A percentile compares a stretch with the other conserved stretches of the same genome.
phyloP scores from a whole-genome alignment of 129 eudicot genomes.

The Ambrosia artemisiifolia region DNA sequence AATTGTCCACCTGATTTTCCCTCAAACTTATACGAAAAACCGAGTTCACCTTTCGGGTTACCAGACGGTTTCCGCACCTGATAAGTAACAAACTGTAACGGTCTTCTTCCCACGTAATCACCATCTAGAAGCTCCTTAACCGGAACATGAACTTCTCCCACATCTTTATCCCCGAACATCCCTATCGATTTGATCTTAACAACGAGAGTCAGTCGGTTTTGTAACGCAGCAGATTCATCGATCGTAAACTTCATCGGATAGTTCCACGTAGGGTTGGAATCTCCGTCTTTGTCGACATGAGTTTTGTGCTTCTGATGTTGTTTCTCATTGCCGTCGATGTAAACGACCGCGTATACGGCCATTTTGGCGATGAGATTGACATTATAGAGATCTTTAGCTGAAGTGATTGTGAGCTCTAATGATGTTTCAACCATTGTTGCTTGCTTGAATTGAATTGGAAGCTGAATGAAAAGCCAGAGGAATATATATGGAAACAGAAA shows the following conservation, averaged over 20 bases:
- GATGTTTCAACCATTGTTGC: slow-evolving; percentile 19
- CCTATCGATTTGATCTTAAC: slow-evolving; percentile 48
- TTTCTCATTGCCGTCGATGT: slow-evolving; percentile 35
- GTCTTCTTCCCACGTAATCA: slow-evolving; percentile 6
- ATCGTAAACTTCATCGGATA: slow-evolving; percentile 44
- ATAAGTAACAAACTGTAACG: slow-evolving; percentile 44
- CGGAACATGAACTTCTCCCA: slow-evolving; percentile 66
- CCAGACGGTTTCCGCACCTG: slow-evolving; percentile 65
- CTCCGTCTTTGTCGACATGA: slow-evolving; percentile 49
- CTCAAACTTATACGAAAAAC: slow-evolving; percentile 44
- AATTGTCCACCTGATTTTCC: slow-evolving; percentile 19
- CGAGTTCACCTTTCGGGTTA: slow-evolving; percentile 56
- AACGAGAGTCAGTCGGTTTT: slow-evolving; percentile 35
- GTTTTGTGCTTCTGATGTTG: slow-evolving; percentile 45
- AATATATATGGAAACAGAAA: background rate
- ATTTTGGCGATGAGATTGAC: slow-evolving; percentile 61
- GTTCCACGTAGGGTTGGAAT: slow-evolving; percentile 61
- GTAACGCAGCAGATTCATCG: slow-evolving; percentile 44
- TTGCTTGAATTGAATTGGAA: background rate
- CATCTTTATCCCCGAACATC: slow-evolving; percentile 57
- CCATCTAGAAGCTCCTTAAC: slow-evolving; percentile 41
- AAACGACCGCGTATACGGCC: slow-evolving; percentile 60
- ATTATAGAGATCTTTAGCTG: slow-evolving; percentile 58
- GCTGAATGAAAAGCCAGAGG: background rate
- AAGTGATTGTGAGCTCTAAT: slow-evolving; percentile 46